Evolutionary conservation across 2,329 filamentous ascomycete species (phyloP).

Genomic region (Corinectria fuckeliana): DNA sequence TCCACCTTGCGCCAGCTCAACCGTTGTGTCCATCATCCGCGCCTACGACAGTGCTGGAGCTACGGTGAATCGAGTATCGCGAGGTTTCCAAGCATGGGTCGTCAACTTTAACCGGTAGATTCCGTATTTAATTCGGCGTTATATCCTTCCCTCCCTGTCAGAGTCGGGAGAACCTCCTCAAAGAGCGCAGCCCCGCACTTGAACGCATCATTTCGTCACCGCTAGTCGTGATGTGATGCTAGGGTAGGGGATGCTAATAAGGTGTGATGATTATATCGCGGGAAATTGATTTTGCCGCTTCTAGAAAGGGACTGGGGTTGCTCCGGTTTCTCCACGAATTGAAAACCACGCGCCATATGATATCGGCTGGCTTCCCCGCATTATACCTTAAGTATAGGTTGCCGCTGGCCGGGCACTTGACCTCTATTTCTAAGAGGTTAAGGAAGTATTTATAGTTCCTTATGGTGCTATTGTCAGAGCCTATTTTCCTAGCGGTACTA

Average conservation of each 20-base stretch:
- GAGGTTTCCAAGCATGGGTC: neutral
- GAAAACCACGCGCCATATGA: neutral
- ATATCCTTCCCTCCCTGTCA: neutral
- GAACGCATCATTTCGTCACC: neutral
- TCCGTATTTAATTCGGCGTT: neutral
- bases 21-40: neutral
- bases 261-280: constrained; percentile 1
- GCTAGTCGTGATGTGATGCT: neutral
- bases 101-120: constrained; percentile 5
- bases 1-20: constrained; percentile 9
- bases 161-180: constrained; percentile 5
- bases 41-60: neutral
- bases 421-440: no score
- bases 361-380: neutral
- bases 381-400: no score
- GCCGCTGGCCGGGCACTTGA: no score
- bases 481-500: no score
- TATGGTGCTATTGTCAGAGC: no score
- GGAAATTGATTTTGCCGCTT: constrained; percentile 4
- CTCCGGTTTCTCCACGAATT: constrained; percentile 14
- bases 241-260: neutral
- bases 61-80: neutral
- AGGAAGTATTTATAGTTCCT: no score
- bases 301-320: neutral
- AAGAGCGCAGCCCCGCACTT: constrained; percentile 9